Base-by-base conservation (phyloP, 2,329 filamentous ascomycete genomes). In the Colletotrichum sp. region DNA sequence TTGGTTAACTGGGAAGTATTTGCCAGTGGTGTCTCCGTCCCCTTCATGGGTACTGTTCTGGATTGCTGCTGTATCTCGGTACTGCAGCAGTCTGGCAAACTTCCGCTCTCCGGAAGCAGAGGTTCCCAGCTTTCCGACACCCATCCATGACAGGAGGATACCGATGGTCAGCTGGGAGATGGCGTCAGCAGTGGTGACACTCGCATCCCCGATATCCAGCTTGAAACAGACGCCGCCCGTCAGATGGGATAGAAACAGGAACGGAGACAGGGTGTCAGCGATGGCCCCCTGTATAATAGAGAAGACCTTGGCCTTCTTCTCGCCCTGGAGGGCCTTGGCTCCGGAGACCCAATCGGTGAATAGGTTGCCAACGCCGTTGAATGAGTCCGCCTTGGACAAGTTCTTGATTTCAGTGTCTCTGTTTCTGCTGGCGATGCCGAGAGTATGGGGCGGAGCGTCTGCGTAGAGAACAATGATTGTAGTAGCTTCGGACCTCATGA, bases 391-490 rank as follows among this genome's bases (percentile, higher is more conserved):
- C 13, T 75, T 59, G 49, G 64, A 68, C 3, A 78, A 44, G 12
- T 76, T 65, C 13, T 24, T 13, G 5, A 76, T 70, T 26, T 78
- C 77, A 3, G 8, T 24, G 3, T 21, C 34, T 18, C 74, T 69
- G 32, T 76, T 69, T 8, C 21, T 57, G 10, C 34, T 24, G 7
- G 15, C 4, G 3, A 65, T 44, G 70, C 80, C 79, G 66, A 81
- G 78, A 77, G 83, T 83, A 79, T 89, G 88, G n/a, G 89, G 86
- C 44, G 87, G 84, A 15, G 87, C 87, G 81, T 90, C 88, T 1
- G 88, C 85, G 75, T 88, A 90, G 21, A 89, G 80, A 6, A 90
- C 78, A 62, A 89, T 84, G n/a, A 90, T 80, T 0, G 89, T 90
- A 18, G 86, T 88, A 8, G 86, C 88, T 13, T 87, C 85, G 0